Base-by-base conservation (phyloP, 83 land plant species). In the Picea mariana region DNA sequence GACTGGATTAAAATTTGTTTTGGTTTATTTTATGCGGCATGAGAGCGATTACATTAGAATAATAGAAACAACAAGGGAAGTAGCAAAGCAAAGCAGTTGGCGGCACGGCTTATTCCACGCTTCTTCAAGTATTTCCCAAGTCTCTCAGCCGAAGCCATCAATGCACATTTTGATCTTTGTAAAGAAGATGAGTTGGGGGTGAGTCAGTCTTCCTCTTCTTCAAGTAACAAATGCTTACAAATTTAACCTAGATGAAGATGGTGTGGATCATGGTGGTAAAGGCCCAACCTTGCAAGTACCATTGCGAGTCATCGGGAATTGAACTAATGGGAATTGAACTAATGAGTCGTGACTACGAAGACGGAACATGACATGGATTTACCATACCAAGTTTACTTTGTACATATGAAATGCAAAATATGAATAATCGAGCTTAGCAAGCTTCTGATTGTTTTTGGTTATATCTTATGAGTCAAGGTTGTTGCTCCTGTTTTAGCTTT, bases 161-260 rank as follows among this genome's bases (percentile, higher is more conserved):
- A 88, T 77, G 86, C 92, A 20, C 99, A 89, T 83, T 84, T 95
- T 40, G 94, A 95, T 86, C 82, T 97, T 71, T 89, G 95, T 79
- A 98, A 97, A 81, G 97, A 92, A 83, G 97, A 94, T 34, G 99
- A 95, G 81, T 86, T 95, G 44, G 98, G 91, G 94, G 99, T 97
- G 65, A 84, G 99, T 86, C 38, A 61, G 58, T 69, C 21, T 73
- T 79, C 61, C 66, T 67, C 71, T 78, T 40, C 47, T n/a, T 80
- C 34, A 60, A 78, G 79, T 59, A 78, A 24, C 58, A 76, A 49
- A 12, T 60, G 42, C 64, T 78, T 78, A 26, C 64, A 59, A 78
- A 58, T 78, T 78, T 26, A 58, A 58, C 52, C 26, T 73, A 73
- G 47, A 27, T 31, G 75, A 59, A 79, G 80, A 79, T 59, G 65